Evolutionary conservation across 202 grass and related monocot genomes (phyloP).

Genomic region (Elaeis oleifera): DNA sequence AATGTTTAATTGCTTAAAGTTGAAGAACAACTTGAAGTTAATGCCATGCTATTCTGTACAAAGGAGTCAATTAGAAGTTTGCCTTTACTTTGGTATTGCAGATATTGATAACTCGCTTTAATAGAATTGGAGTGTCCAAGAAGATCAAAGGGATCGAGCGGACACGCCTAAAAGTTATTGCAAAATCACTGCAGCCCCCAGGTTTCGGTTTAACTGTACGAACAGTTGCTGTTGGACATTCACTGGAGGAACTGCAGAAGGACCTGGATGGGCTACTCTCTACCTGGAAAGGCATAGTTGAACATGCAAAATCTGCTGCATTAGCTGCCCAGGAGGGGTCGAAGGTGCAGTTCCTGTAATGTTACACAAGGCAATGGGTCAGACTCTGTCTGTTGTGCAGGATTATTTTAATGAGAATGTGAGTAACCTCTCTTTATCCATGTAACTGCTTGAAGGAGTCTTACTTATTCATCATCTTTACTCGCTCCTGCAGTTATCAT

Average conservation of each 20-base stretch:
- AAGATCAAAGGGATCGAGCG: conserved; percentile 71
- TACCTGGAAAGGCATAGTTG: conserved; percentile 82
- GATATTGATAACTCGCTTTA: conserved; percentile 60
- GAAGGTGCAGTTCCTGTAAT: conserved; percentile 81
- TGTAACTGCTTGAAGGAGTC: conserved; percentile 10
- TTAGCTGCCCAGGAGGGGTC: conserved; percentile 66
- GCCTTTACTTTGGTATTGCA: conserved; percentile 28
- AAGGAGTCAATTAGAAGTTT: background rate
- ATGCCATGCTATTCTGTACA: too few relatives aligned
- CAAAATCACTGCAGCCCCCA: conserved; percentile 56
- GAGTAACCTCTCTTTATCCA: conserved; percentile 17
- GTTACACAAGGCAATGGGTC: conserved; percentile 68
- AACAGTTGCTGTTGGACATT: conserved; percentile 71
- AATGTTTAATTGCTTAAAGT: too few relatives aligned
- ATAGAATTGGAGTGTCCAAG: conserved; percentile 68
- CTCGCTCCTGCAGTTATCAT: background rate
- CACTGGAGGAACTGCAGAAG: conserved; percentile 83
- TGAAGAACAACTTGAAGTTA: too few relatives aligned
- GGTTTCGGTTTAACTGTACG: conserved; percentile 79
- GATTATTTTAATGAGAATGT: conserved; percentile 99
- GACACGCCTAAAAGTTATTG: conserved; percentile 60
- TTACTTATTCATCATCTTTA: background rate
- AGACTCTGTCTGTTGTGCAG: conserved; percentile 82
- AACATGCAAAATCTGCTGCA: conserved; percentile 83
- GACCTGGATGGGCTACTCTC: conserved; percentile 74